Evolutionary conservation across 768 basidiomycete species (phyloP).

Genomic region (Tricholomella constricta): DNA sequence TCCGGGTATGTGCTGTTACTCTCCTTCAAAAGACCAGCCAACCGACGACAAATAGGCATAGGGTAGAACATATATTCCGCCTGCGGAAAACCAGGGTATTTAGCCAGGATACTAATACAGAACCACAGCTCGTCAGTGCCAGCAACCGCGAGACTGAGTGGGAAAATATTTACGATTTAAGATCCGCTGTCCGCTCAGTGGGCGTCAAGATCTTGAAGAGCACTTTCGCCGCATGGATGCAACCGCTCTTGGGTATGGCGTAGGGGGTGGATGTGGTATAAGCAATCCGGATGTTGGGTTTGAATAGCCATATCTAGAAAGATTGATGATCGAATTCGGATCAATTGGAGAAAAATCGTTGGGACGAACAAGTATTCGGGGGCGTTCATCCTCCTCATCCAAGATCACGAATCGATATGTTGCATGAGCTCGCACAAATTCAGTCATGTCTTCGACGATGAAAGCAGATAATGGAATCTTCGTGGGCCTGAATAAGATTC

Average conservation of each 20-base stretch:
- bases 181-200: constrained; percentile 48
- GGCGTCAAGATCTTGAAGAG: constrained; percentile 80
- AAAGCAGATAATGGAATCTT: constrained; percentile 80
- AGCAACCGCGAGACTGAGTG: neutral
- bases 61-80: constrained; percentile 90
- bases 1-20: constrained; percentile 79
- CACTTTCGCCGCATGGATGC: constrained; percentile 77
- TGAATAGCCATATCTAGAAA: constrained; percentile 92
- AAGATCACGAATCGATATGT: constrained; percentile 88
- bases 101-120: constrained; percentile 59
- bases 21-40: constrained; percentile 71
- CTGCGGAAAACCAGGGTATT: constrained; percentile 82
- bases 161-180: constrained; percentile 48
- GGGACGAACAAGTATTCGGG: constrained; percentile 75
- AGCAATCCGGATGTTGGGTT: constrained; percentile 80
- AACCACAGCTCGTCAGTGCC: constrained; percentile 6
- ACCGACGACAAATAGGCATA: constrained; percentile 67
- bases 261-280: constrained; percentile 62
- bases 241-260: constrained; percentile 60
- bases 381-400: constrained; percentile 84
- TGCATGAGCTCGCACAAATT: constrained; percentile 89
- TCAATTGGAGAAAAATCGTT: neutral
- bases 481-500: constrained; percentile 33
- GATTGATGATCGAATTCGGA: neutral
- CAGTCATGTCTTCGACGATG: constrained; percentile 88